Percentiles rank a stretch among this genome's conserved stretches.
phyloP scores from a whole-genome alignment of 306 rosid species.

The Malus sieversii region DNA sequence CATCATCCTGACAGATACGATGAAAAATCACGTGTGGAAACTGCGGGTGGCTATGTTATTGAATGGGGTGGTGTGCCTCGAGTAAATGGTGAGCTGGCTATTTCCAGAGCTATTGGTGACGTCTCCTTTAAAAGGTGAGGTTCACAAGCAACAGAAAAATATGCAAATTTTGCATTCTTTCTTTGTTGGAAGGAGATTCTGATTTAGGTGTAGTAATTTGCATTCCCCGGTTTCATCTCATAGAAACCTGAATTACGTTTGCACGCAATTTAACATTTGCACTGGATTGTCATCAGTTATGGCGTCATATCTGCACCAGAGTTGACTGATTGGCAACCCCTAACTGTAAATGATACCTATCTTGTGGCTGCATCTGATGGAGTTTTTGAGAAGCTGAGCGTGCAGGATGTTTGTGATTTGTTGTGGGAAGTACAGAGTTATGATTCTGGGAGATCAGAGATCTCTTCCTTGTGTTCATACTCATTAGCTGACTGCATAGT shows the following conservation, averaged over 20 bases:
- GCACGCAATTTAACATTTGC: slow-evolving; percentile 10
- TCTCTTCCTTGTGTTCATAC: slow-evolving; percentile 54
- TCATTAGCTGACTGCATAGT: slow-evolving; percentile 79
- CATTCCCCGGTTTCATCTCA: background rate
- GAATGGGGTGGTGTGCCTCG: slow-evolving; percentile 86
- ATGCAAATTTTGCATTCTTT: background rate
- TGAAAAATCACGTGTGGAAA: slow-evolving; percentile 83
- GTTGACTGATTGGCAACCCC: slow-evolving; percentile 86
- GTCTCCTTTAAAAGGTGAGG: slow-evolving; percentile 70
- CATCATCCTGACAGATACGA: slow-evolving; percentile 93
- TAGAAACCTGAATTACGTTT: background rate
- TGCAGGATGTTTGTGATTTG: slow-evolving; percentile 90
- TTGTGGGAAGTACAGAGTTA: slow-evolving; percentile 59
- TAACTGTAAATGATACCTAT: slow-evolving; percentile 78
- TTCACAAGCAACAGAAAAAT: slow-evolving; percentile 3
- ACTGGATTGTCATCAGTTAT: slow-evolving; percentile 40
- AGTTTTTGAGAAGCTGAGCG: slow-evolving; percentile 73
- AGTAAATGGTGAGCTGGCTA: slow-evolving; percentile 85
- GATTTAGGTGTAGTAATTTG: background rate
- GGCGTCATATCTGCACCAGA: slow-evolving; percentile 94
- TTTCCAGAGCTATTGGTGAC: slow-evolving; percentile 87
- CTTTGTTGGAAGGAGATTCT: background rate
- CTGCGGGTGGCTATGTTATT: slow-evolving; percentile 87
- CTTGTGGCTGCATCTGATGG: slow-evolving; percentile 97
- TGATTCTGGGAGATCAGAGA: slow-evolving; percentile 31